Evolutionary conservation across 2,329 filamentous ascomycete genomes (phyloP), one percentile per base, ranked within the genome.

Genomic region (Rutstroemia sp.): DNA sequence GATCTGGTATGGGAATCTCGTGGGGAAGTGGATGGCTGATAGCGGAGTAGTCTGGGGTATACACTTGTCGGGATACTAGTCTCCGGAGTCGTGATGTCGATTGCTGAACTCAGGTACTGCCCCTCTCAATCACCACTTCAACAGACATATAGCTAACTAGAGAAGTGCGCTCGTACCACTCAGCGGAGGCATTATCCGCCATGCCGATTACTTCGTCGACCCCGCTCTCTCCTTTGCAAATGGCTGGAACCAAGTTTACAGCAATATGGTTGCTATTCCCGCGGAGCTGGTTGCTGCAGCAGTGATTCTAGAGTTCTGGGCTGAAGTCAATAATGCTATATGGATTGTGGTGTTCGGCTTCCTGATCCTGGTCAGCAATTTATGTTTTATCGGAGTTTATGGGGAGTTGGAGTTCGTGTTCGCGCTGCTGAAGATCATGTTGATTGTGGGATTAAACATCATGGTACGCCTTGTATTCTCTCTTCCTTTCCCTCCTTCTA

Each of bases 301-400:
- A 44, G 79, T 86, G 2, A 71, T 87, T 18, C 82, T 87, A 56
- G 72, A 82, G 62, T 85, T 79, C 64, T 87, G 83, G 83, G 79
- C 80, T 3, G 79, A 84, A 59, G 72, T 83, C 60, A 76, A 75
- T 63, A 73, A 76, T 1, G 72, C 62, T 0, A 60, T 74, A 10
- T 75, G 71, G 70, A 72, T 74, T 27, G 66, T 70, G 1, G 58
- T 73, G 4, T 73, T 74, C 38, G 71, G 72, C 3, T n/a, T 69
- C 2, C n/a, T 73, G 4, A 70, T 71, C 46, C 61, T 74, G 23
- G 37, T 66, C 1, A 68, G 71, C 0, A 70, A 69, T 2, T 64
- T 74, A 4, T 59, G 68, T 1, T 72, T 72, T 27, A 69, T 74
- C 18, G 65, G 71, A 1, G 61, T 74, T 2, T 74, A 74, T 57